phyloP scores from a whole-genome alignment of 2,329 filamentous ascomycete species.

The Exophiala oligosperma region DNA sequence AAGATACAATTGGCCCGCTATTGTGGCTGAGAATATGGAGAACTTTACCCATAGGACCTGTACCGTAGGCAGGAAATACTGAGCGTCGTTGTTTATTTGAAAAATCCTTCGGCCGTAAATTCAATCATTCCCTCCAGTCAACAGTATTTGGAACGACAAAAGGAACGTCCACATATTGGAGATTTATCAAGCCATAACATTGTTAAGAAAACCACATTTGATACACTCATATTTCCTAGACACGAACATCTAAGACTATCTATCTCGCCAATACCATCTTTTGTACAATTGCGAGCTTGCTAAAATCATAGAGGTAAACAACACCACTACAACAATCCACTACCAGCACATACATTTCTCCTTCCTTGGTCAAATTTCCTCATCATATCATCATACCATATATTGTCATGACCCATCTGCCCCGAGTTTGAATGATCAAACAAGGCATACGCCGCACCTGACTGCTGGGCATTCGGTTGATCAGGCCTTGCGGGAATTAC shows the following conservation, averaged over 20 bases:
- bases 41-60: neutral
- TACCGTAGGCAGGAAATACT: neutral
- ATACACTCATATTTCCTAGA: too few species aligned
- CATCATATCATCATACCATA: slow-evolving; percentile 7
- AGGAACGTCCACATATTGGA: too few species aligned
- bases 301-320: neutral
- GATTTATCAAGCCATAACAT: too few species aligned
- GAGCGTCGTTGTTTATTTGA: too few species aligned
- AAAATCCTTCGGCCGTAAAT: too few species aligned
- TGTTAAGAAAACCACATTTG: too few species aligned
- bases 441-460: slow-evolving; percentile 24
- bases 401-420: neutral
- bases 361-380: slow-evolving; percentile 9
- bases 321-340: slow-evolving; percentile 8
- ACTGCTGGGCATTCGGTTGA: neutral
- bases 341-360: slow-evolving; percentile 19
- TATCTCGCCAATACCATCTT: too few species aligned
- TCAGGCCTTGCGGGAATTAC: slow-evolving; percentile 1
- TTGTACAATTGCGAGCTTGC: neutral
- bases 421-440: slow-evolving; percentile 12
- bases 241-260: too few species aligned
- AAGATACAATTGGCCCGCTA: neutral
- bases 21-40: neutral
- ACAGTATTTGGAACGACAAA: too few species aligned
- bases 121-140: too few species aligned